Percentiles rank a stretch among this genome's conserved stretches.
Conservation (phyloP, 805 yeast species). For the Starmerella potacharoeniae region DNA sequence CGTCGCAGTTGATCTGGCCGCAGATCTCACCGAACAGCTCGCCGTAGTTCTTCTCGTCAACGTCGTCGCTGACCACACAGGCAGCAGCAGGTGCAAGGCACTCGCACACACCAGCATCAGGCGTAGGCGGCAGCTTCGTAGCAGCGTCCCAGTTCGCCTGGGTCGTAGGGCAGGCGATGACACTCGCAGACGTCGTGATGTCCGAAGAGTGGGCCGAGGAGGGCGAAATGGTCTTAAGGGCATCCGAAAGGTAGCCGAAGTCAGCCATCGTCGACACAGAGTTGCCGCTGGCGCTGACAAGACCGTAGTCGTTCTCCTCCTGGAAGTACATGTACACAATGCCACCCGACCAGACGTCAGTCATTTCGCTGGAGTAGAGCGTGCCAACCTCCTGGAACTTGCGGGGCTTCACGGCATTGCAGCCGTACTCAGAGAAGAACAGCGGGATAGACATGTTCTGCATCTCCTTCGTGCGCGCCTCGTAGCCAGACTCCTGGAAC, state of each 20-base stretch:
- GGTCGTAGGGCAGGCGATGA: constrained; percentile 40
- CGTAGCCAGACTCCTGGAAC: constrained; percentile 54
- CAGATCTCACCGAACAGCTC: constrained; percentile 51
- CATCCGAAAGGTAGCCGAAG: constrained; percentile 44
- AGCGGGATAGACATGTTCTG: constrained; percentile 63
- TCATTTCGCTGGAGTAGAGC: constrained; percentile 58
- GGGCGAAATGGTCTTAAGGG: constrained; percentile 45
- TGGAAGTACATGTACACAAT: constrained; percentile 84
- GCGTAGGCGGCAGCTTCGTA: constrained; percentile 65
- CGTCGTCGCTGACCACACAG: constrained; percentile 50
- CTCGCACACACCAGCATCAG: constrained; percentile 52
- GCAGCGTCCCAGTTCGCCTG: constrained; percentile 53
- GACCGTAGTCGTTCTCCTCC: constrained; percentile 73
- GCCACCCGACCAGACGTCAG: constrained; percentile 90
- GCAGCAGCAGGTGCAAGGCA: constrained; percentile 43
- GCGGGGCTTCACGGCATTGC: constrained; percentile 65
- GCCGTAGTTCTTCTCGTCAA: constrained; percentile 44
- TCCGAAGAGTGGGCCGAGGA: constrained; percentile 33
- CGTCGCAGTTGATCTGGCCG: constrained; percentile 47
- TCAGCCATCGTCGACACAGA: constrained; percentile 51
- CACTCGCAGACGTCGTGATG: constrained; percentile 31
- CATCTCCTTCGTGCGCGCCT: constrained; percentile 60
- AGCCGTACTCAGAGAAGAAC: constrained; percentile 83
- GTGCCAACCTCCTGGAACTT: constrained; percentile 64
- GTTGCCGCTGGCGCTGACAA: constrained; percentile 45